Evolutionary conservation across 1,139 yeast genomes (phyloP).

Genomic region (Yamadazyma triangularis): DNA sequence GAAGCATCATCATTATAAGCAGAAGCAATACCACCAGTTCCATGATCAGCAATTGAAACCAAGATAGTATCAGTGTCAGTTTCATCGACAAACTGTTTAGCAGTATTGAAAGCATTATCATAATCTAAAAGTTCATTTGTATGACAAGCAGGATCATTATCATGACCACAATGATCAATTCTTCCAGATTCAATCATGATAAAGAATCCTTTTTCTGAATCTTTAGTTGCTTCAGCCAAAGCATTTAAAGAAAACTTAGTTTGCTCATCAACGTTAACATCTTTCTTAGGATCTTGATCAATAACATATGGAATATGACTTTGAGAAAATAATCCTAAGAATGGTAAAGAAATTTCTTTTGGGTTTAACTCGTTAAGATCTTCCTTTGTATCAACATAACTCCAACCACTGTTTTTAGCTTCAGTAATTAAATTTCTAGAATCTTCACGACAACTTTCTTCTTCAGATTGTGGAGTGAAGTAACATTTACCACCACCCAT

Average conservation of each 20-base stretch:
- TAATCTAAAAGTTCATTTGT: constrained; percentile 48
- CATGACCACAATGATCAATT: constrained; percentile 91
- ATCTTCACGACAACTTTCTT: constrained; percentile 69
- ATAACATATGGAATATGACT: constrained; percentile 75
- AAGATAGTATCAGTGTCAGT: constrained; percentile 69
- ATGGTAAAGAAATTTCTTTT: constrained; percentile 61
- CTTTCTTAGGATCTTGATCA: constrained; percentile 53
- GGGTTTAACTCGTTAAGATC: constrained; percentile 11
- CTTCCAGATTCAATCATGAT: constrained; percentile 81
- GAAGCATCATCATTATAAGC: constrained; percentile 63
- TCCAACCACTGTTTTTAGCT: constrained; percentile 61
- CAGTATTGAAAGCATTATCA: constrained; percentile 72
- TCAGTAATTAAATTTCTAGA: constrained; percentile 56
- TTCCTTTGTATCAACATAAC: constrained; percentile 53
- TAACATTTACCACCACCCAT: constrained; percentile 90
- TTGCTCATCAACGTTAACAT: constrained; percentile 75
- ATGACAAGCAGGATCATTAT: constrained; percentile 60
- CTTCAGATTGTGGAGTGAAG: constrained; percentile 44
- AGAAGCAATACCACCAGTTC: constrained; percentile 78
- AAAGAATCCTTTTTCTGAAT: constrained; percentile 78
- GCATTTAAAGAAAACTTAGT: constrained; percentile 67
- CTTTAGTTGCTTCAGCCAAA: constrained; percentile 56
- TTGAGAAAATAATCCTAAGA: constrained; percentile 66
- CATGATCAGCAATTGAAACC: constrained; percentile 83
- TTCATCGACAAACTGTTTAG: constrained; percentile 58